Base-by-base conservation (phyloP, 768 basidiomycete genomes). In the Kwoniella shandongensis region DNA sequence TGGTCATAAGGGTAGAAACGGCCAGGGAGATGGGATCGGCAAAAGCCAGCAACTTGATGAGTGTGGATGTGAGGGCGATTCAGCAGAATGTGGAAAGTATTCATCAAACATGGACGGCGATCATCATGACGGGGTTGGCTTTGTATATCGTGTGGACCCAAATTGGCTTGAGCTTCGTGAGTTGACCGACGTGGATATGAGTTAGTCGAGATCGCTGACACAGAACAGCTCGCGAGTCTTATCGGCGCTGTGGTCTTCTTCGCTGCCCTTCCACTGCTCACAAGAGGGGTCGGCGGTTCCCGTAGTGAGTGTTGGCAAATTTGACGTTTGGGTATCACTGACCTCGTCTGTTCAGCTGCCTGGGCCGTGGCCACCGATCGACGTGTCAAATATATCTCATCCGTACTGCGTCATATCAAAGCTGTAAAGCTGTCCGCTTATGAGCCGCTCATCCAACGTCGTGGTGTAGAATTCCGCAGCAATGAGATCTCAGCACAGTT, bases 371-470 rank as follows among this genome's bases (percentile, higher is more conserved):
- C 36, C n/a, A 63, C 62, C 12, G 62, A 63, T 51, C n/a, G 18
- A 2, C 51, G 62, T 10, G 62, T 63, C 26, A 48, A 55, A 20
- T 63, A 56, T 52, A 63, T 54, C 26, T 32, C 57, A 4, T 63
- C 62, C 7, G 62, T 63, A 20, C 23, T 63, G 5, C 51, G 42
- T 10, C 62, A 63, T 35, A 59, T 63, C 44, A 63, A 63, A 41
- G 62, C 62, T 6, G 41, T 63, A 46, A 63, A 63, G 27, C 26
- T 63, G 15, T 63, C 62, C 5, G 62, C 62, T 11, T 63, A 63
- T 41, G 62, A 63, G 23, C 15, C 46, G 15, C 15, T 27, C 11
- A 35, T 63, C 26, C 32, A 17, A 11, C 11, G 5, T 17, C 49
- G 42, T 29, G 57, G 52, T 11, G 47, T 41, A 20, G 8, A 10